A percentile compares a stretch with the other conserved stretches of the same genome.
Conservation (phyloP, 2,329 filamentous ascomycete genomes). For the Claviceps pazoutovae region DNA sequence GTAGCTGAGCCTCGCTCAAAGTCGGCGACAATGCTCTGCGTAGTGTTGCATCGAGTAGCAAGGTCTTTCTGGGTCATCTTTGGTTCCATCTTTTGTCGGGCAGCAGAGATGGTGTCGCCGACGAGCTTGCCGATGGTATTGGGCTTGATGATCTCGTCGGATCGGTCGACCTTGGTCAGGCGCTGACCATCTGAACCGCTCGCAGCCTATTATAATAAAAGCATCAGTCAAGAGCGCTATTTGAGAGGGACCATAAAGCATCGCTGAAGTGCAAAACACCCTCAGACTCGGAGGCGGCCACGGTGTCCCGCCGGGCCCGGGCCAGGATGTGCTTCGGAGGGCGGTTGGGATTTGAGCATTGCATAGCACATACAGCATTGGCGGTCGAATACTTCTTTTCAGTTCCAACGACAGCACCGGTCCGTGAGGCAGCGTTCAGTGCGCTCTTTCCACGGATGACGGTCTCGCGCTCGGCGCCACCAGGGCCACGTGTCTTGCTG, state of each 20-base stretch:
- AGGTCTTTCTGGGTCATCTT: constrained; percentile 91
- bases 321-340: not conserved
- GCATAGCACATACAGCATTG: constrained; percentile 40
- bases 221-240: constrained; percentile 7
- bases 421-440: constrained; percentile 79
- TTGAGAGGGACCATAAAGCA: not conserved
- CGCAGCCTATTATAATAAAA: constrained; percentile 11
- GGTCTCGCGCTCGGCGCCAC: constrained; percentile 59
- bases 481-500: constrained; percentile 61
- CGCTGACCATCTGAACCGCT: constrained; percentile 64
- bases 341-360: not conserved
- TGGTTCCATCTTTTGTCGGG: constrained; percentile 69
- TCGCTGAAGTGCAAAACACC: not conserved
- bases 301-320: not conserved
- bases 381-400: constrained; percentile 80
- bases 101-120: constrained; percentile 67
- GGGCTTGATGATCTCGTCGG: constrained; percentile 94
- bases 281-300: not conserved
- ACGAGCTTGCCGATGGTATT: constrained; percentile 76
- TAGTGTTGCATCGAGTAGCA: constrained; percentile 82
- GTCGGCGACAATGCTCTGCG: constrained; percentile 62
- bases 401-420: constrained; percentile 60
- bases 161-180: constrained; percentile 93
- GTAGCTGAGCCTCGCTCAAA: constrained; percentile 69
- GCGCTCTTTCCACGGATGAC: constrained; percentile 73